Evolutionary conservation across 1,284 basidiomycete species (phyloP).

Genomic region (Stygiomarasmius scandens): DNA sequence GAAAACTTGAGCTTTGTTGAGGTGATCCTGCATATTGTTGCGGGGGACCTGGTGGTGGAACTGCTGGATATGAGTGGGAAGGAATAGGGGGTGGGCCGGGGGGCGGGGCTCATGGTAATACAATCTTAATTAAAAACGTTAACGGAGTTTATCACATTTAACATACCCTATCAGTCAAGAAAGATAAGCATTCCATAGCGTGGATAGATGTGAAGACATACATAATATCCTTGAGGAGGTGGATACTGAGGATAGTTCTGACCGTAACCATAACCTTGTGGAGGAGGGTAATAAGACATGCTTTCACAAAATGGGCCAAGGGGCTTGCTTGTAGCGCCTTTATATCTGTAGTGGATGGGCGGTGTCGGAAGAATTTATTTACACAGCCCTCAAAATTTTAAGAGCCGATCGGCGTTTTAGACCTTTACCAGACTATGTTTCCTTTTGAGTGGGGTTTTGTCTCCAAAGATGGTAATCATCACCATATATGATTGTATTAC

Average conservation of each 20-base stretch:
- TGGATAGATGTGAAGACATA: not conserved
- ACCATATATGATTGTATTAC: no score
- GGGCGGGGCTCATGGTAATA: slow-evolving; percentile 5
- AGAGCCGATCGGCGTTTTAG: no score
- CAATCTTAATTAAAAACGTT: not conserved
- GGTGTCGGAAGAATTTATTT: no score
- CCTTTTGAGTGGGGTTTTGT: no score
- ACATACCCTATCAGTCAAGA: not conserved
- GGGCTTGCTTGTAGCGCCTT: no score
- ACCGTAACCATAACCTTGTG: not conserved
- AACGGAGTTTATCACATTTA: not conserved
- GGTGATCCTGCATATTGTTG: slow-evolving; percentile 13
- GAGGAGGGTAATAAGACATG: not conserved
- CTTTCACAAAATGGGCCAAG: no score
- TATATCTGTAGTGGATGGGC: no score
- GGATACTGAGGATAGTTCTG: not conserved
- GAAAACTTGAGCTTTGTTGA: slow-evolving; percentile 3
- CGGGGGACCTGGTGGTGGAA: slow-evolving; percentile 15
- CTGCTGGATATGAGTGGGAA: slow-evolving; percentile 3
- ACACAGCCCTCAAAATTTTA: no score
- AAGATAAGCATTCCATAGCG: not conserved
- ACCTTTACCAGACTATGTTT: no score
- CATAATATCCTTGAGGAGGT: not conserved
- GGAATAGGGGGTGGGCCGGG: slow-evolving; percentile 18
- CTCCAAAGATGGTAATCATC: no score